phyloP scores from a whole-genome alignment of 75 land plant species.

The Picea sitchensis region DNA sequence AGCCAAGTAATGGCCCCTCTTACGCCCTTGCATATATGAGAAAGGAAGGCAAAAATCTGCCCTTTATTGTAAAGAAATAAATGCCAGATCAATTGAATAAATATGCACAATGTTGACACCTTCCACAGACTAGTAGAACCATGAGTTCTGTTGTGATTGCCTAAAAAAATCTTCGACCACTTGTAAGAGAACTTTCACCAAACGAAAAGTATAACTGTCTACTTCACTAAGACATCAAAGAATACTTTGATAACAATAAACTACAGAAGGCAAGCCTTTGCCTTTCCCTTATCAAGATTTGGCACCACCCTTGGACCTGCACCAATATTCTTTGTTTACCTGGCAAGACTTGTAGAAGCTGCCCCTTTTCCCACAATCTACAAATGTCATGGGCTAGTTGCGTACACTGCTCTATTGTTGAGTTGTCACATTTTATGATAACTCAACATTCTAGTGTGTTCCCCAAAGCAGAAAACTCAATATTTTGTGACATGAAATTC shows the following conservation, averaged over 20 bases:
- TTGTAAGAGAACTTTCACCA: background rate
- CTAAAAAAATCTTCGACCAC: constrained; percentile 8
- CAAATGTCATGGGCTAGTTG: background rate
- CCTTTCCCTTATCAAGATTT: background rate
- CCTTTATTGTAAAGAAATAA: constrained; percentile 12
- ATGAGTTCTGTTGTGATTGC: constrained; percentile 4
- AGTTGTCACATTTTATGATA: background rate
- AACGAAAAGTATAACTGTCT: constrained; percentile 8
- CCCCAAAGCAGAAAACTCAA: background rate
- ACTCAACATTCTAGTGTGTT: background rate
- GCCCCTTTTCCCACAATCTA: constrained; percentile 8
- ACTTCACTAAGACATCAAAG: constrained; percentile 12
- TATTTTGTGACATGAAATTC: background rate
- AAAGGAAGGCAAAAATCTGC: constrained; percentile 11
- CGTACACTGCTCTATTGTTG: background rate
- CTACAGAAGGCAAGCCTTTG: background rate
- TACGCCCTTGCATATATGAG: background rate
- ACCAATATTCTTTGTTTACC: constrained; percentile 2
- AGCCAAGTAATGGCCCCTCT: constrained; percentile 6
- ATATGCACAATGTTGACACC: constrained; percentile 9
- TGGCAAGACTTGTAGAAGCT: background rate
- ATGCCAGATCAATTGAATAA: constrained; percentile 11
- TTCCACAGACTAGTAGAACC: background rate
- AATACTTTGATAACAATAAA: constrained; percentile 8
- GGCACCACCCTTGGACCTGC: background rate